Conservation (phyloP, 2,329 filamentous ascomycete species). For the Ophioceras dolichostomum region DNA sequence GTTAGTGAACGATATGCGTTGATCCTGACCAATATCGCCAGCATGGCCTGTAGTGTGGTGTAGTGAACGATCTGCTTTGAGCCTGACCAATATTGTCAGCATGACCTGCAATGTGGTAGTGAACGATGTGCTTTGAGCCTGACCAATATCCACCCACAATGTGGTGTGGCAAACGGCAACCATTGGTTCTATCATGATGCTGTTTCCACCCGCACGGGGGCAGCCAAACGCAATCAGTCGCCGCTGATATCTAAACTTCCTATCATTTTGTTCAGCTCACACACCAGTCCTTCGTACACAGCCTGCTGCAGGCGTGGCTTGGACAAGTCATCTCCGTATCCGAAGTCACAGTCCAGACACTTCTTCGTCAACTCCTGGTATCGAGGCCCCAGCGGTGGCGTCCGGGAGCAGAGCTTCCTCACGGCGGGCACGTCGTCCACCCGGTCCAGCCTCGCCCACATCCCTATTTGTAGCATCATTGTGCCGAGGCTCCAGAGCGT, state of each 20-base stretch:
- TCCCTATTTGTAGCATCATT: conserved; percentile 6
- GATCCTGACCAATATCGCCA: no score
- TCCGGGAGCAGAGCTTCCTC: conserved; percentile 1
- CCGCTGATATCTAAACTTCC: not conserved
- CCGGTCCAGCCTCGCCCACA: conserved; percentile 2
- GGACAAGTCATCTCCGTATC: conserved; percentile 7
- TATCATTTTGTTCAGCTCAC: not conserved
- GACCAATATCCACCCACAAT: no score
- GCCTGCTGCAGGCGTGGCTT: not conserved
- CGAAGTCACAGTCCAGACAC: conserved; percentile 7
- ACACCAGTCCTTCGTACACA: not conserved
- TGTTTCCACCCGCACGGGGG: no score
- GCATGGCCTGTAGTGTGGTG: no score
- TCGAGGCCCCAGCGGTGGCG: conserved; percentile 1
- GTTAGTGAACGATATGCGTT: no score
- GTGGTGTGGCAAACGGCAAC: no score
- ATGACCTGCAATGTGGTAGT: no score
- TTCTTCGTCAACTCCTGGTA: conserved; percentile 7
- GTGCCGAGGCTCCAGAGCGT: conserved; percentile 6
- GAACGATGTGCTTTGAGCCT: no score
- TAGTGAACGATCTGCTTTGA: no score
- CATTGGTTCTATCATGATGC: no score
- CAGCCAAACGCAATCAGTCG: not conserved
- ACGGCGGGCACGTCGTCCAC: conserved; percentile 3
- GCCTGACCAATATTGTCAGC: no score